Conservation (phyloP, 2,329 filamentous ascomycete genomes). For the Sclerotinia borealis region DNA sequence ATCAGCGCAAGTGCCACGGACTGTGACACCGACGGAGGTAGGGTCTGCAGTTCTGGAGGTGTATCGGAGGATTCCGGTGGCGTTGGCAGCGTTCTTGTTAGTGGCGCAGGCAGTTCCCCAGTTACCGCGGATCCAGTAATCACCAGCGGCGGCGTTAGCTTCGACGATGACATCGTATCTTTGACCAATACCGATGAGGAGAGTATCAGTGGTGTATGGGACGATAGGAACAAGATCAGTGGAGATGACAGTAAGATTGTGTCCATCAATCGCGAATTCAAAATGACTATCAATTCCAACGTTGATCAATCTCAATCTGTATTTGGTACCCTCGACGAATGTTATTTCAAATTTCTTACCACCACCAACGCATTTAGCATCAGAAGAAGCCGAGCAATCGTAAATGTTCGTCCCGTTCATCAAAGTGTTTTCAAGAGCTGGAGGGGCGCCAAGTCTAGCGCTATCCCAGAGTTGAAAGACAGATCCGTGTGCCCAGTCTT, state of each 20-base stretch:
- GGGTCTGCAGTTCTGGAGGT: constrained; percentile 32
- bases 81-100: constrained; percentile 45
- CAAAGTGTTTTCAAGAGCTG: constrained; percentile 25
- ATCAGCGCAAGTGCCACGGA: constrained; percentile 27
- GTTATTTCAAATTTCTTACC: constrained; percentile 30
- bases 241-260: constrained; percentile 51
- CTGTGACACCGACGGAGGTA: constrained; percentile 23
- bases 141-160: constrained; percentile 48
- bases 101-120: constrained; percentile 49
- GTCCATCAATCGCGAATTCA: constrained; percentile 48
- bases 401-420: constrained; percentile 32
- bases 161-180: constrained; percentile 41
- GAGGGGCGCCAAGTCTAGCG: constrained; percentile 23
- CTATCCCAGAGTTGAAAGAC: constrained; percentile 25
- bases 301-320: constrained; percentile 42
- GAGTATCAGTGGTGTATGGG: constrained; percentile 44
- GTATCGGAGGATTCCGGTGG: constrained; percentile 38
- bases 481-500: constrained; percentile 29
- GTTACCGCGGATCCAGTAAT: constrained; percentile 50
- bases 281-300: constrained; percentile 40
- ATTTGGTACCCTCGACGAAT: constrained; percentile 35
- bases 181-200: constrained; percentile 54
- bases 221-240: constrained; percentile 53
- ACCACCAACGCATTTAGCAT: constrained; percentile 25
- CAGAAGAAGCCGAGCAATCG: constrained; percentile 19